Conservation (phyloP, 768 basidiomycete genomes). For the Clitopilus passeckerianus region DNA sequence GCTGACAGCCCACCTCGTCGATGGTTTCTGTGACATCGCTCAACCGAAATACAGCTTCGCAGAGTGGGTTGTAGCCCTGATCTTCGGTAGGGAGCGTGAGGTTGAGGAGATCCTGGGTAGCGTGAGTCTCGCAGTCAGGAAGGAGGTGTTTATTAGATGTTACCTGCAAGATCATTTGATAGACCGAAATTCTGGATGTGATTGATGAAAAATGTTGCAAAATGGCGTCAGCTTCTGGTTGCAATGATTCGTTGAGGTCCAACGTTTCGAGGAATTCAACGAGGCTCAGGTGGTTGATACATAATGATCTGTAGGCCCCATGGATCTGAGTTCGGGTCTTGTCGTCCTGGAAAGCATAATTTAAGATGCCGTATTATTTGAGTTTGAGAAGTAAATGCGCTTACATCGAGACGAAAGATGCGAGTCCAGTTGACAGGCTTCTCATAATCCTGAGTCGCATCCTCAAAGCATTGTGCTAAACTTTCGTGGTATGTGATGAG, state of each 20-base stretch:
- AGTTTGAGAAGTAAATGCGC: neutral
- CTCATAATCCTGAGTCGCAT: conserved; percentile 1
- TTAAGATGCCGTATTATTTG: neutral
- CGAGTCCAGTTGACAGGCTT: conserved; percentile 10
- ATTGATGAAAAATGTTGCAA: conserved; percentile 24
- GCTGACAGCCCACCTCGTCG: conserved; percentile 29
- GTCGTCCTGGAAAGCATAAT: conserved; percentile 14
- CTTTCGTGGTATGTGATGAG: conserved; percentile 18
- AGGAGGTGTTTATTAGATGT: neutral
- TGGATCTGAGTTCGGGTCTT: conserved; percentile 21
- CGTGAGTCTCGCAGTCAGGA: neutral
- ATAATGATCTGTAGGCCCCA: conserved; percentile 29
- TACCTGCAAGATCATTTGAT: conserved; percentile 24
- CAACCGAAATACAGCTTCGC: conserved; percentile 23
- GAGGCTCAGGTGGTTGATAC: conserved; percentile 26
- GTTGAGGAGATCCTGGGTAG: conserved; percentile 21
- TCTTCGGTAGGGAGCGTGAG: conserved; percentile 21
- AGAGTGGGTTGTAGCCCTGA: conserved; percentile 26
- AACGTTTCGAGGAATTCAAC: conserved; percentile 18
- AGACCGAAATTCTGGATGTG: conserved; percentile 25
- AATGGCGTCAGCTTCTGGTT: conserved; percentile 17
- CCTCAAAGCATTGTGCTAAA: conserved; percentile 11
- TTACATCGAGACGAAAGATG: conserved; percentile 16
- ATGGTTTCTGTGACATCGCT: conserved; percentile 27
- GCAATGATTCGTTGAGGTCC: conserved; percentile 14